Base-by-base conservation (phyloP, 306 rosid species). In the Canavalia ensiformis region DNA sequence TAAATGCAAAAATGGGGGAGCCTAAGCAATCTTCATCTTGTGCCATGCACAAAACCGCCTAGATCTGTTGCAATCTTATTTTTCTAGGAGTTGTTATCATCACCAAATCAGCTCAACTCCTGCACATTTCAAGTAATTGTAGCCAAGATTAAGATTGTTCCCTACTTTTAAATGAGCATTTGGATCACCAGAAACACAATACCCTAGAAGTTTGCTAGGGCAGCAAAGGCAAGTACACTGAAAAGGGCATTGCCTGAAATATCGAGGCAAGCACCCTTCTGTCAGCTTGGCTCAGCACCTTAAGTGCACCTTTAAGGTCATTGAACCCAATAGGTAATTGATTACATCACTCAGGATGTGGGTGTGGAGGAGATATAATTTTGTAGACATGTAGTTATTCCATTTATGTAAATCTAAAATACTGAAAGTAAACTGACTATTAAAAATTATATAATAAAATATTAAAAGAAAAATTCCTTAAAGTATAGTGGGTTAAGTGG, bases 151-250 rank as follows among this genome's bases (percentile, higher is more conserved):
- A 8, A 0, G 73, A 37, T 59, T 7, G 49, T 58, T 47, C n/a
- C 41, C 72, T 46, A 71, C 71, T 50, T 46, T 70, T 5, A 79
- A 58, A 8, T 59, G 55, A 18, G 78, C 18, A 76, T 47, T 25
- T 37, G 37, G 58, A 70, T 42, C 51, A 10, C 74, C 35, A 46
- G 57, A 57, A 59, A 62, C 59, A 6, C 71, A n/a, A 39, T 58
- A 41, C 25, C 58, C 28, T 30, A 74, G 8, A 75, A 59, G 81
- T 49, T 68, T 75, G 73, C 77, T 37, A 49, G 33, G 33, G 77
- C 64, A 35, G 28, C 54, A 74, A 55, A 55, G 58, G 64, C 39
- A 1, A n/a, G 57, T 62, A 11, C 2, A 6, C 58, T 6, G 54
- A 49, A 72, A 72, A 60, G 73, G 65, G 67, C 12, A 46, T 51